Percentiles rank a stretch among this genome's conserved stretches.
Evolutionary conservation across 2,329 filamentous ascomycete genomes (phyloP).

Genomic region (Acrodontium crateriforme): DNA sequence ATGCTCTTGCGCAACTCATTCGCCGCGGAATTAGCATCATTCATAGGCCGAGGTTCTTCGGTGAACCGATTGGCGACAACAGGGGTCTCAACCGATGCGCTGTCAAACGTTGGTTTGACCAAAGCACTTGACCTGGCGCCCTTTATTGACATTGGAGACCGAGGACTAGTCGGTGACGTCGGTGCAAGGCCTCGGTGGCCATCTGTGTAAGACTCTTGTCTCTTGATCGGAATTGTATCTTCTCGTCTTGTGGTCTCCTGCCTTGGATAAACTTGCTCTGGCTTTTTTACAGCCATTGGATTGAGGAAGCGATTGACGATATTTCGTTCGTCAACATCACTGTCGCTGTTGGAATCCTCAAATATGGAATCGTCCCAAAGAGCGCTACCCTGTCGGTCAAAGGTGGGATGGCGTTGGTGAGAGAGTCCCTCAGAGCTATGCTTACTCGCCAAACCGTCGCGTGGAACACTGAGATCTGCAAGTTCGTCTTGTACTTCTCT

Average conservation of each 20-base stretch:
- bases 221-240: conserved; percentile 1
- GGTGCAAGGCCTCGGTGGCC: conserved; percentile 27
- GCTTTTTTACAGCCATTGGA: conserved; percentile 13
- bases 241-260: conserved; percentile 1
- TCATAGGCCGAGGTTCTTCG: conserved; percentile 14
- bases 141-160: conserved; percentile 2
- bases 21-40: too few relatives aligned
- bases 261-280: conserved; percentile 8
- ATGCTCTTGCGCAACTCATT: too few relatives aligned
- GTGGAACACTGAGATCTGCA: conserved; percentile 24
- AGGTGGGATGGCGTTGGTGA: too few relatives aligned
- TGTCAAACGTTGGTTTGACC: conserved; percentile 8
- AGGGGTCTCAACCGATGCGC: conserved; percentile 8
- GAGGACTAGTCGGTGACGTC: conserved; percentile 7
- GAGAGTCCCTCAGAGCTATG: conserved; percentile 10
- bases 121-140: conserved; percentile 4
- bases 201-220: conserved; percentile 11
- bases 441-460: conserved; percentile 13
- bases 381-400: conserved; percentile 10
- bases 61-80: conserved; percentile 10
- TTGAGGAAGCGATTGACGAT: conserved; percentile 17
- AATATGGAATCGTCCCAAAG: conserved; percentile 38
- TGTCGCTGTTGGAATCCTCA: conserved; percentile 31
- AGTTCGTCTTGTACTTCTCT: conserved; percentile 31
- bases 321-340: conserved; percentile 26